Evolutionary conservation across 2,329 filamentous ascomycete species (phyloP).

Genomic region (Penicillium sclerotigenum): DNA sequence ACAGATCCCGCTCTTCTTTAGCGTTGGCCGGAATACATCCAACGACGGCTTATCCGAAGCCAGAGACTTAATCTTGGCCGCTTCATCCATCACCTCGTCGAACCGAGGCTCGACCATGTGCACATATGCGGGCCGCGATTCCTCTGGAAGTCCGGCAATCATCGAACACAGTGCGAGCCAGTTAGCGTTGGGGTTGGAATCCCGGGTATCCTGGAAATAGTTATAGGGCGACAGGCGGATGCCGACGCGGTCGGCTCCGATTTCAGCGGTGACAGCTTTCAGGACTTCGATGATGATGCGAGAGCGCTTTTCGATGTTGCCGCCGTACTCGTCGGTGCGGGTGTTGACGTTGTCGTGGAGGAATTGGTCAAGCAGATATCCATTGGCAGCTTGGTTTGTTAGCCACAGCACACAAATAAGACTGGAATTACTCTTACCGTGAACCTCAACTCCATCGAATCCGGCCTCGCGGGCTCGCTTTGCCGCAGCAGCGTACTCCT

Average conservation of each 20-base stretch:
- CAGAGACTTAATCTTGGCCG: constrained; percentile 44
- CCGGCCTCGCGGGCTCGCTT: constrained; percentile 47
- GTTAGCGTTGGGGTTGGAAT: constrained; percentile 45
- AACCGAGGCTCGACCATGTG: constrained; percentile 51
- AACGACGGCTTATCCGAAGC: constrained; percentile 31
- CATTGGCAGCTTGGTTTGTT: constrained; percentile 54
- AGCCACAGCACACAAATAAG: neutral
- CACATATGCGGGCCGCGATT: constrained; percentile 43
- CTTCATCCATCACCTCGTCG: constrained; percentile 47
- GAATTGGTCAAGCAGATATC: constrained; percentile 66
- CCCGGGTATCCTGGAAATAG: constrained; percentile 54
- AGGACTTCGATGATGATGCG: constrained; percentile 54
- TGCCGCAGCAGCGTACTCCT: constrained; percentile 43
- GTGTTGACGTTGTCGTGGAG: constrained; percentile 57
- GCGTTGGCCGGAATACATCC: constrained; percentile 41
- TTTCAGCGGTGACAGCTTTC: constrained; percentile 48
- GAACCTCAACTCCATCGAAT: constrained; percentile 51
- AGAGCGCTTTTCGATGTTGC: constrained; percentile 49
- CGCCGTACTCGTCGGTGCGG: constrained; percentile 50
- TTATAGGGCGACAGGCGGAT: constrained; percentile 62
- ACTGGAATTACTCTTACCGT: constrained; percentile 27
- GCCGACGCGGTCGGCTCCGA: constrained; percentile 49
- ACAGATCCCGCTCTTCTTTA: constrained; percentile 40
- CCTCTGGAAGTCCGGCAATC: constrained; percentile 37
- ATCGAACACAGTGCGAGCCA: constrained; percentile 47